Evolutionary conservation across 805 yeast species (phyloP).

Genomic region (Priceomyces fermenticarens): DNA sequence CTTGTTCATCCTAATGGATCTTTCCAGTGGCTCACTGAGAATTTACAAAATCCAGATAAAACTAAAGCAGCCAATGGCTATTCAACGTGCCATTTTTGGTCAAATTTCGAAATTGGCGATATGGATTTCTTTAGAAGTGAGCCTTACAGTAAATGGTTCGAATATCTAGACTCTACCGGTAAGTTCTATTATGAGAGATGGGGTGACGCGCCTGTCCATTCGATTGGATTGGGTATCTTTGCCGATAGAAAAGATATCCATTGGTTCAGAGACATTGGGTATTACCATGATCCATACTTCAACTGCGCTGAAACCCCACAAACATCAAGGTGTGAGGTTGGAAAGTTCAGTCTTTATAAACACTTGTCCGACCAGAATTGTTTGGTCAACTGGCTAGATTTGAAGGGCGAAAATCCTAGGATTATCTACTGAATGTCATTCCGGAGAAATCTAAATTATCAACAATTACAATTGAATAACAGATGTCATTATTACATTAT

Average conservation of each 20-base stretch:
- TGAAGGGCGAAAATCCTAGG: constrained; percentile 21
- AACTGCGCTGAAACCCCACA: constrained; percentile 62
- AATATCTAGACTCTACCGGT: constrained; percentile 62
- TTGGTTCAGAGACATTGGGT: constrained; percentile 87
- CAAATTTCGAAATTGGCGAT: constrained; percentile 82
- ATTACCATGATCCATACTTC: constrained; percentile 68
- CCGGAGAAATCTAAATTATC: too few species aligned
- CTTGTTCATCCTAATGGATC: constrained; percentile 48
- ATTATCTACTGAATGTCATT: constrained; percentile 10
- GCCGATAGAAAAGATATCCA: constrained; percentile 68
- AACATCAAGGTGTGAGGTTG: constrained; percentile 51
- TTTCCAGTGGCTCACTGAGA: constrained; percentile 50
- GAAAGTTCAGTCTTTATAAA: constrained; percentile 50
- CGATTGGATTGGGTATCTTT: constrained; percentile 69
- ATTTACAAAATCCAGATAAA: constrained; percentile 49
- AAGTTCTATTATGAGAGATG: constrained; percentile 89
- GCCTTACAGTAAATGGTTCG: constrained; percentile 63
- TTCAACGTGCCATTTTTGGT: constrained; percentile 86
- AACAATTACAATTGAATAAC: too few species aligned
- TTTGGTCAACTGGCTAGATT: constrained; percentile 64
- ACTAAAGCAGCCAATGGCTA: constrained; percentile 42
- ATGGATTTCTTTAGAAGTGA: constrained; percentile 76
- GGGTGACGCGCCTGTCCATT: constrained; percentile 94
- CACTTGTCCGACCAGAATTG: constrained; percentile 69
- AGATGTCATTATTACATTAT: too few species aligned